Evolutionary conservation across 78 protist species (phyloP).

Genomic region (Diacronema lutheri): DNA sequence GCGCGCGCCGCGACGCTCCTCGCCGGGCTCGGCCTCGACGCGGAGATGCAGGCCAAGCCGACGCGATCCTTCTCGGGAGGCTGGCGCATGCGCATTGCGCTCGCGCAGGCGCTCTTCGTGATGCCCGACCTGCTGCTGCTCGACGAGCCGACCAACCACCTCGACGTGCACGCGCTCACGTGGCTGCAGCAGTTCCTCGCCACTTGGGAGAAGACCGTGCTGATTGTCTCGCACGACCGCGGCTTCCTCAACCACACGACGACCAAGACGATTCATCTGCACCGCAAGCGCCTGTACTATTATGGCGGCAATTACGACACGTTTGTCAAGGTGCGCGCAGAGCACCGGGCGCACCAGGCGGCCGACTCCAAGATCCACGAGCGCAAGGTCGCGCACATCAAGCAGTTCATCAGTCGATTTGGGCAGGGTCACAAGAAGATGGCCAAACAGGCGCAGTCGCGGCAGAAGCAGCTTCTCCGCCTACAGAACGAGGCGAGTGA

Average conservation of each 20-base stretch:
- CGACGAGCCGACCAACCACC: conserved; percentile 93
- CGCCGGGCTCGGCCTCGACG: conserved; percentile 77
- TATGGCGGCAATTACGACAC: conserved; percentile 69
- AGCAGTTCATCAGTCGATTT: conserved; percentile 9
- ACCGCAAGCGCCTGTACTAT: conserved; percentile 51
- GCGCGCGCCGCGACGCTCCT: conserved; percentile 51
- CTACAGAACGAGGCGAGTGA: neutral
- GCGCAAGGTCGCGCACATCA: neutral
- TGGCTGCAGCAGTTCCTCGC: conserved; percentile 79
- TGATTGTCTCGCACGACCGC: conserved; percentile 87
- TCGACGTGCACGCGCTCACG: conserved; percentile 81
- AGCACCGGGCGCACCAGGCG: neutral
- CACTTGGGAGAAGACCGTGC: conserved; percentile 50
- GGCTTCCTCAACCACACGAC: conserved; percentile 84
- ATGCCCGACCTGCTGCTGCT: conserved; percentile 82
- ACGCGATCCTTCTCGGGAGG: conserved; percentile 82
- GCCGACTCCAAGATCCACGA: neutral
- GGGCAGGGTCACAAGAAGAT: conserved; percentile 19
- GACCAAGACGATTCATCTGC: conserved; percentile 70
- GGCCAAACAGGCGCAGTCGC: neutral
- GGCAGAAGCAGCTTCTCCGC: neutral
- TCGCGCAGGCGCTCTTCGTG: conserved; percentile 88
- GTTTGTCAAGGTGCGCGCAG: conserved; percentile 28
- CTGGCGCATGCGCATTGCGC: conserved; percentile 93
- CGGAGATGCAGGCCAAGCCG: conserved; percentile 32